These are phyloP conservation scores for Amanita rubescens DNA, from an alignment of 768 basidiomycete genomes.

Conservation along the genomic window DNA sequence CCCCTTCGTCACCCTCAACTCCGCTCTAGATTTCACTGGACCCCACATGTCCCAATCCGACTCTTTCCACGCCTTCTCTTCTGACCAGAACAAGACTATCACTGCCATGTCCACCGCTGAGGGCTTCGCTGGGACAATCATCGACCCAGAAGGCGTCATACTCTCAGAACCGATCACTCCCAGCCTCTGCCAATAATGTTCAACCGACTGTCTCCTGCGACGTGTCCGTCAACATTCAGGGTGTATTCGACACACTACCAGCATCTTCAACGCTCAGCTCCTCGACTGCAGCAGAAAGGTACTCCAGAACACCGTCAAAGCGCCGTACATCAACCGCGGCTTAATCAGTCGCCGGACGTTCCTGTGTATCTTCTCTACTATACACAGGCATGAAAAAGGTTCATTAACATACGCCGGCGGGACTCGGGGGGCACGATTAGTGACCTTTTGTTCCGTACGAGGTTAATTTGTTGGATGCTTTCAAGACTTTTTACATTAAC, in stretches of 20 bases:
- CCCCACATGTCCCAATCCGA: background rate
- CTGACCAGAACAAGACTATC: no score
- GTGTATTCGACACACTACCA: background rate
- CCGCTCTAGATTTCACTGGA: background rate
- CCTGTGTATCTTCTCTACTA: background rate
- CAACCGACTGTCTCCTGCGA: background rate
- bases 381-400: no score
- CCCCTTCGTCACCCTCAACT: slow-evolving; percentile 8
- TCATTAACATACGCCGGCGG: no score
- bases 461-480: no score
- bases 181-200: background rate
- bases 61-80: no score
- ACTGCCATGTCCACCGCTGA: background rate
- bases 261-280: background rate
- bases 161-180: background rate
- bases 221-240: background rate
- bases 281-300: background rate
- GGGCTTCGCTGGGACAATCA: background rate
- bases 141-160: background rate
- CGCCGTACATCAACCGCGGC: background rate
- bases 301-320: background rate
- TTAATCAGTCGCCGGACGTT: background rate
- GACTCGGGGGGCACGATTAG: no score
- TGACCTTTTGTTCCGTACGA: no score
- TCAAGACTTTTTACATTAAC: no score